These are phyloP conservation scores for Calendula officinalis DNA, from an alignment of 129 eudicot species.

Conservation along the genomic window DNA sequence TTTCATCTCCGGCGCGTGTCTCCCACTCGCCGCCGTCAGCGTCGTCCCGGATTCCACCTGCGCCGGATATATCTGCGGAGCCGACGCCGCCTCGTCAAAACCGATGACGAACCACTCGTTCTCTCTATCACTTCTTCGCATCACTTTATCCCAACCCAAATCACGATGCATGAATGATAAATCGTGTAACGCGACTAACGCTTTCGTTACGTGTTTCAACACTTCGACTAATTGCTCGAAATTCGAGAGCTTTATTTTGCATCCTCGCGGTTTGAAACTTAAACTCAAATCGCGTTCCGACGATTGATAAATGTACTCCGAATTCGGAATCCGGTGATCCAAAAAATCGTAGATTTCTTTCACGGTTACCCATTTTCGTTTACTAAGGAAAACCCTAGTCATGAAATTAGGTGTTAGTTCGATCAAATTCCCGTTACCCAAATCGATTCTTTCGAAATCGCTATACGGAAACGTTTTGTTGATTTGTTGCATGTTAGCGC, in stretches of 20 bases:
- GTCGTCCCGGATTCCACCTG: slow-evolving; percentile 7
- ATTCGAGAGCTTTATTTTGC: slow-evolving; percentile 49
- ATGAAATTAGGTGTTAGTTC: slow-evolving; percentile 55
- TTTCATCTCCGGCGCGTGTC: slow-evolving; percentile 78
- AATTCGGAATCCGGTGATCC: slow-evolving; percentile 60
- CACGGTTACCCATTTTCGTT: slow-evolving; percentile 48
- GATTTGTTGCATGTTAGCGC: slow-evolving; percentile 20
- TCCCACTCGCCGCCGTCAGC: slow-evolving; percentile 20
- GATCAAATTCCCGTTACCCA: slow-evolving; percentile 30
- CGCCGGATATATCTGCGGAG: slow-evolving; percentile 69
- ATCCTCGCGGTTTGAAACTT: slow-evolving; percentile 64
- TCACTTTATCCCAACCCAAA: slow-evolving; percentile 76
- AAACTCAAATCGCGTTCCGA: slow-evolving; percentile 48
- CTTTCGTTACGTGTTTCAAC: slow-evolving; percentile 59
- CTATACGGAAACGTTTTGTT: slow-evolving; percentile 40
- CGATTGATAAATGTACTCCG: slow-evolving; percentile 40
- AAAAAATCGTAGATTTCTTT: slow-evolving; percentile 71
- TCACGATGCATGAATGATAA: slow-evolving; percentile 81
- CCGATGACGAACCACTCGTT: slow-evolving; percentile 65
- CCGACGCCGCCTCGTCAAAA: slow-evolving; percentile 63
- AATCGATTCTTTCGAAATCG: slow-evolving; percentile 53
- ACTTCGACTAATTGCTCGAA: slow-evolving; percentile 57
- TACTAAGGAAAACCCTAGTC: slow-evolving; percentile 40
- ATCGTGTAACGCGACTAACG: slow-evolving; percentile 70
- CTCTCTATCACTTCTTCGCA: slow-evolving; percentile 38